phyloP scores from a whole-genome alignment of 2,329 filamentous ascomycete species.

The Fusarium aywerte region DNA sequence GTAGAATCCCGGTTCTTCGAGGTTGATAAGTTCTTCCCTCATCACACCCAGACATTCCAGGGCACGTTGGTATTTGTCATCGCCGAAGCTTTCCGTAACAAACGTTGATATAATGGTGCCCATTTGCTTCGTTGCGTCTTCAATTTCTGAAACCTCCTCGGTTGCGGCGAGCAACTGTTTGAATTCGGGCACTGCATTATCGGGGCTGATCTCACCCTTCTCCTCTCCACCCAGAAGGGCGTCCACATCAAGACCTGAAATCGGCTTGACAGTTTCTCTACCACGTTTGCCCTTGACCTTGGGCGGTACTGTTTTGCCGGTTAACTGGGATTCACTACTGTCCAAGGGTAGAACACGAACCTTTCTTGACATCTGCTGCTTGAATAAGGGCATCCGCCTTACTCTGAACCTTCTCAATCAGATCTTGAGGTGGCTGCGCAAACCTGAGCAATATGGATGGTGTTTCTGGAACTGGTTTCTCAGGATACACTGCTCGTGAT shows the following conservation, averaged over 20 bases:
- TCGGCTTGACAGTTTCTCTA: conserved; percentile 78
- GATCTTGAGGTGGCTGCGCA: conserved; percentile 74
- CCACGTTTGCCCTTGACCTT: conserved; percentile 79
- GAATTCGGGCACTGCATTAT: conserved; percentile 91
- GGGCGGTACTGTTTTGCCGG: conserved; percentile 69
- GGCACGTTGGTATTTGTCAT: conserved; percentile 77
- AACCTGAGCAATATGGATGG: conserved; percentile 76
- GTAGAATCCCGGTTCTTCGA: conserved; percentile 80
- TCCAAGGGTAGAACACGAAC: conserved; percentile 53
- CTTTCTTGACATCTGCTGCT: conserved; percentile 84
- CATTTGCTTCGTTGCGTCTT: conserved; percentile 79
- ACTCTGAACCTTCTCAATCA: conserved; percentile 66
- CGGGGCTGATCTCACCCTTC: conserved; percentile 59
- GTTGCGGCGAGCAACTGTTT: conserved; percentile 77
- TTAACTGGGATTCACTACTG: conserved; percentile 27
- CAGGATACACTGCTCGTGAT: conserved; percentile 80
- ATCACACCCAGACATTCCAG: conserved; percentile 81
- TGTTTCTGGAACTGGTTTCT: conserved; percentile 69
- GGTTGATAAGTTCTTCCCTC: conserved; percentile 77
- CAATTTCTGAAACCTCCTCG: conserved; percentile 69
- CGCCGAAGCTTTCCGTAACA: conserved; percentile 78
- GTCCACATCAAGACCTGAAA: conserved; percentile 90
- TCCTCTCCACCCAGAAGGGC: conserved; percentile 74
- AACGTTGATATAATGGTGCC: conserved; percentile 73
- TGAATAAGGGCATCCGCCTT: conserved; percentile 73